These are phyloP conservation scores for Lasiosphaeriaceae sp. DNA, from an alignment of 495 filamentous ascomycete genomes.

Conservation along the genomic window DNA sequence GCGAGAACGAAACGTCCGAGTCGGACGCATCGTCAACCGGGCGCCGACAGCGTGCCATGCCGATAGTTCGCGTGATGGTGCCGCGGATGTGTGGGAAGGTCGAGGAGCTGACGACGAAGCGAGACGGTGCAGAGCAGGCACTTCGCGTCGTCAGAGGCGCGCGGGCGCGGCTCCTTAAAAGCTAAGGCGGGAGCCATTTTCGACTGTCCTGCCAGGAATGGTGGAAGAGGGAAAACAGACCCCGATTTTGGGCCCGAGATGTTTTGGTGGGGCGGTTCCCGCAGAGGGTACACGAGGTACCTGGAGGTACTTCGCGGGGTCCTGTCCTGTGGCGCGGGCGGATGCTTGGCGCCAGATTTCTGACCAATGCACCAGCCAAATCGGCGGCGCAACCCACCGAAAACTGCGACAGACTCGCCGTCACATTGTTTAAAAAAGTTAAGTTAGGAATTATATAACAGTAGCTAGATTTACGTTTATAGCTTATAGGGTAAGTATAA, in stretches of 20 bases:
- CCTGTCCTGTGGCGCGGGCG: not conserved
- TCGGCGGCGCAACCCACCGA: slow-evolving; percentile 4
- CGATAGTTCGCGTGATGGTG: slow-evolving; percentile 2
- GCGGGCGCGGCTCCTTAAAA: slow-evolving; percentile 5
- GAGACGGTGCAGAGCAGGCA: not conserved
- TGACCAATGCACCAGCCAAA: slow-evolving; percentile 1
- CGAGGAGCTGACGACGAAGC: not conserved
- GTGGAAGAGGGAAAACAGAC: not conserved
- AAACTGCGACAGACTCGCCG: not conserved
- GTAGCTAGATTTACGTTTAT: too few species aligned
- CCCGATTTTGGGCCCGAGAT: not conserved
- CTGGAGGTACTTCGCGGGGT: not conserved
- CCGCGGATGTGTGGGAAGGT: too few species aligned
- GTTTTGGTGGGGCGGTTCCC: not conserved
- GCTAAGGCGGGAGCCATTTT: slow-evolving; percentile 4
- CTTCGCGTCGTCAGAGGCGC: not conserved
- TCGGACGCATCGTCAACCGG: not conserved
- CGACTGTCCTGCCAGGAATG: not conserved
- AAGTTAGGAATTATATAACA: too few species aligned
- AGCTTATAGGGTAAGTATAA: too few species aligned
- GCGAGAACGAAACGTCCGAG: slow-evolving; percentile 7
- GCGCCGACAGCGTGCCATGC: slow-evolving; percentile 3
- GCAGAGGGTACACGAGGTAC: too few species aligned
- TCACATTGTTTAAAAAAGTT: not conserved
- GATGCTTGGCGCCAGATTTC: not conserved